A percentile compares a stretch with the other conserved stretches of the same genome.
phyloP scores from a whole-genome alignment of 2,329 filamentous ascomycete species.

The Samsoniella hepiali region DNA sequence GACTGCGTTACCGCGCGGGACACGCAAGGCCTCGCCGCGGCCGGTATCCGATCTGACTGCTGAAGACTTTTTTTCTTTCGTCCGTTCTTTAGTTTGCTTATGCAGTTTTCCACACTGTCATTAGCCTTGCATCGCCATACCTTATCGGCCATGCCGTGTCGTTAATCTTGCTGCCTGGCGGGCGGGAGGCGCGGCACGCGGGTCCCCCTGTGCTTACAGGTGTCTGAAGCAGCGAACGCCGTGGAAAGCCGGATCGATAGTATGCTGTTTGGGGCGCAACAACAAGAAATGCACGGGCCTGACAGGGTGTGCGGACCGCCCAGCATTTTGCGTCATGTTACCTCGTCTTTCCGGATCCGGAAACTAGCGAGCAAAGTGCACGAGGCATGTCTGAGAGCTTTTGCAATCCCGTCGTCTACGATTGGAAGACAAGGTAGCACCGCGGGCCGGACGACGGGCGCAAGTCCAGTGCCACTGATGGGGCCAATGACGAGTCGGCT shows the following conservation, averaged over 20 bases:
- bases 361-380: not conserved
- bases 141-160: slow-evolving; percentile 13
- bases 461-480: not conserved
- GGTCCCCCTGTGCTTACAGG: slow-evolving; percentile 2
- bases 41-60: slow-evolving; percentile 14
- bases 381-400: not conserved
- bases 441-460: not conserved
- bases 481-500: not conserved
- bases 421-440: not conserved
- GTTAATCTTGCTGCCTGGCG: slow-evolving; percentile 8
- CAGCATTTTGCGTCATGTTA: not conserved
- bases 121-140: slow-evolving; percentile 4
- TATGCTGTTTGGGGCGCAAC: not conserved
- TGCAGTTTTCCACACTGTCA: not conserved
- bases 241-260: slow-evolving; percentile 5
- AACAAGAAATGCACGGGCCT: slow-evolving; percentile 6
- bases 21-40: not conserved
- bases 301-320: slow-evolving; percentile 6
- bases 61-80: not conserved
- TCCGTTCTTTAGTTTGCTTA: not conserved
- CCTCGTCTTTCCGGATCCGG: not conserved
- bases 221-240: not conserved
- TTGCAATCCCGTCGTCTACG: not conserved
- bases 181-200: not conserved
- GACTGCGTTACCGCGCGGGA: not conserved